Conservation (phyloP, 495 filamentous ascomycete species). For the Penicillium salamii region DNA sequence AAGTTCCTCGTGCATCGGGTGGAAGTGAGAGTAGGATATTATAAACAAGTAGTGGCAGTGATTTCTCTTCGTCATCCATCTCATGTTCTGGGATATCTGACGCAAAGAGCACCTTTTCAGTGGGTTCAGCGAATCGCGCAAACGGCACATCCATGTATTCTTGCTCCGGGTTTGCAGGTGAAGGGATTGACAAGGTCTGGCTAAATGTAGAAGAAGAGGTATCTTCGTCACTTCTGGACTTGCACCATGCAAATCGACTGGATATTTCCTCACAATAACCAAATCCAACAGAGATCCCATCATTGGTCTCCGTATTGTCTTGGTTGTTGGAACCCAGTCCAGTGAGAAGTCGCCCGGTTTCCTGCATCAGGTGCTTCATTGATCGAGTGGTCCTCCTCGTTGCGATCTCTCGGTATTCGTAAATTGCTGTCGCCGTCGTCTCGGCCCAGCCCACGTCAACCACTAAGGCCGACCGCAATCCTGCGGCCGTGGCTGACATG, state of each 20-base stretch:
- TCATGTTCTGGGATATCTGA: conserved; percentile 47
- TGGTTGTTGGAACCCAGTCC: conserved; percentile 21
- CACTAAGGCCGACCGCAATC: conserved; percentile 74
- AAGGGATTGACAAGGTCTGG: conserved; percentile 39
- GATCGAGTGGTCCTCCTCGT: conserved; percentile 68
- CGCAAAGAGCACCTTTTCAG: conserved; percentile 72
- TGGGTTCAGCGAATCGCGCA: conserved; percentile 64
- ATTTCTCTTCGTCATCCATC: conserved; percentile 82
- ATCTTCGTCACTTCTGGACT: conserved; percentile 20
- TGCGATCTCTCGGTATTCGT: conserved; percentile 80
- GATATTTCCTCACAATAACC: conserved; percentile 77
- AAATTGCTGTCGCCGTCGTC: conserved; percentile 75
- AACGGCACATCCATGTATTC: conserved; percentile 57
- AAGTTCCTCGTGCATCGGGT: conserved; percentile 74
- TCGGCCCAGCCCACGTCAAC: conserved; percentile 92
- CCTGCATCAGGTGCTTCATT: conserved; percentile 63
- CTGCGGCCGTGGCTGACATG: conserved; percentile 71
- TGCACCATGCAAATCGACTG: conserved; percentile 75
- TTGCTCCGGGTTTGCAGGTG: conserved; percentile 37
- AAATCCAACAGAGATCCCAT: conserved; percentile 53
- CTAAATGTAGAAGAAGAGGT: too few relatives aligned
- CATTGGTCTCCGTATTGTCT: conserved; percentile 9
- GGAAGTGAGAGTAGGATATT: conserved; percentile 70
- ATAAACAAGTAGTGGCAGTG: conserved; percentile 73
- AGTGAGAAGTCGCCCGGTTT: conserved; percentile 64